Evolutionary conservation across 345 rosid species (phyloP), one percentile per base, ranked within the genome.

Genomic region (Stellera chamaejasme): DNA sequence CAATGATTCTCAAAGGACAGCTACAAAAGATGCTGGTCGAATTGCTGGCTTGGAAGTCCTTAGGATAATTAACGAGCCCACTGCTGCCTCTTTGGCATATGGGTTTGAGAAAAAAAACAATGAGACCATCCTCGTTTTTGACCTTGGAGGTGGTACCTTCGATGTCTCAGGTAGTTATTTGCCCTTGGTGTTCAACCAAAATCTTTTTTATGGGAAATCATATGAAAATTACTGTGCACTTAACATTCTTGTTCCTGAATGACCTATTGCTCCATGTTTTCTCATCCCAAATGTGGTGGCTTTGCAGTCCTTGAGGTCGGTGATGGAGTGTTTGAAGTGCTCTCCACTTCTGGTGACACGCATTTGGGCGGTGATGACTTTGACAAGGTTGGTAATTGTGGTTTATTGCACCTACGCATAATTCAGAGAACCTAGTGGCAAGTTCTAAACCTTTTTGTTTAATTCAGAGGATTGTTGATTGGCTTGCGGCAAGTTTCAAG

Each of bases 291-390:
- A 69, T 58, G 19, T n/a, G 11, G 9, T 32, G 7, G 9, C 3
- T 32, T 28, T 64, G 52, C 71, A 92, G 98, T 92, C 54, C 99
- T 93, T 50, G 99, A 93, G 79, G 99, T 93, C 52, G 99, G 99
- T 81, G 99, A 89, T 72, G 99, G 99, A 65, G 99, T 93, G 45
- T 93, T 93, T 72, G 99, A 93, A 70, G 99, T 93, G 69, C 89
- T 93, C 8, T 93, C 99, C 27, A 89, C 99, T 25, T 89, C 99
- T 56, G 99, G 99, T 5, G 99, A 93, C 68, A 93, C 99, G 1
- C 97, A 93, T 76, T 75, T 92, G 81, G 99, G 99, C n/a, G 99
- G 99, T 65, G 99, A 92, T 74, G 99, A 92, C 66, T 92, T 92
- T 59, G 97, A 93, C 52, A 93, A 89, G 96, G 97, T 86, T 48